Conservation (phyloP, 1,139 yeast species). For the Diutina ranongensis region DNA sequence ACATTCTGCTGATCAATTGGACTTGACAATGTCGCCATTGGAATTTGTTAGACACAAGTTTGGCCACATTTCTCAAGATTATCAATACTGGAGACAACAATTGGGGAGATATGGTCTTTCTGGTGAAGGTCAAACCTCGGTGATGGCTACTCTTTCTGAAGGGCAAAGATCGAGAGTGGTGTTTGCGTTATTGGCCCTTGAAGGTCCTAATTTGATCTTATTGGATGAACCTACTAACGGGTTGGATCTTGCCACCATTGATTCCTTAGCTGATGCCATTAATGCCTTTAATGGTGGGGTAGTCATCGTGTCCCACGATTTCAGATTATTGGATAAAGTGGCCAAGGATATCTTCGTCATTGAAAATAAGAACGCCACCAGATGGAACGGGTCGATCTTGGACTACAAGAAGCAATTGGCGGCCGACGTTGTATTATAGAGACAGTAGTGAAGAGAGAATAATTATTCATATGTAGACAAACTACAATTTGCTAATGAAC, state of each 20-base stretch:
- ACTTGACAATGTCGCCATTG: conserved; percentile 85
- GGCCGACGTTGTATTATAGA: conserved; percentile 50
- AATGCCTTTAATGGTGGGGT: conserved; percentile 95
- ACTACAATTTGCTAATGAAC: too few species aligned
- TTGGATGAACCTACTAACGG: conserved; percentile 99
- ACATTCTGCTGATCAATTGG: conserved; percentile 97
- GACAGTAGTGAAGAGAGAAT: too few species aligned
- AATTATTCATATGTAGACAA: too few species aligned
- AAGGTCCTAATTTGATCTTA: conserved; percentile 86
- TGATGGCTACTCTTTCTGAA: conserved; percentile 96
- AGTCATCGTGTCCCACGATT: conserved; percentile 97
- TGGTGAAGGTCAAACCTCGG: conserved; percentile 97
- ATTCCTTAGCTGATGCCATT: conserved; percentile 94
- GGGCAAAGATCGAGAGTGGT: conserved; percentile 99
- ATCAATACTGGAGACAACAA: conserved; percentile 98
- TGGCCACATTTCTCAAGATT: conserved; percentile 84
- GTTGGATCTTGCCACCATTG: conserved; percentile 95
- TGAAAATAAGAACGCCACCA: conserved; percentile 87
- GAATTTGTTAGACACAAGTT: conserved; percentile 96
- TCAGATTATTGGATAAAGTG: conserved; percentile 93
- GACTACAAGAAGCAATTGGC: conserved; percentile 93
- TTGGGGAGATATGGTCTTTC: conserved; percentile 97
- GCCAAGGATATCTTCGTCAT: conserved; percentile 96
- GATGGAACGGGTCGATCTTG: conserved; percentile 90
- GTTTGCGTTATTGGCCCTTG: conserved; percentile 89